Evolutionary conservation across 805 yeast species (phyloP).

Genomic region (Wickerhamomyces chaumierensis): DNA sequence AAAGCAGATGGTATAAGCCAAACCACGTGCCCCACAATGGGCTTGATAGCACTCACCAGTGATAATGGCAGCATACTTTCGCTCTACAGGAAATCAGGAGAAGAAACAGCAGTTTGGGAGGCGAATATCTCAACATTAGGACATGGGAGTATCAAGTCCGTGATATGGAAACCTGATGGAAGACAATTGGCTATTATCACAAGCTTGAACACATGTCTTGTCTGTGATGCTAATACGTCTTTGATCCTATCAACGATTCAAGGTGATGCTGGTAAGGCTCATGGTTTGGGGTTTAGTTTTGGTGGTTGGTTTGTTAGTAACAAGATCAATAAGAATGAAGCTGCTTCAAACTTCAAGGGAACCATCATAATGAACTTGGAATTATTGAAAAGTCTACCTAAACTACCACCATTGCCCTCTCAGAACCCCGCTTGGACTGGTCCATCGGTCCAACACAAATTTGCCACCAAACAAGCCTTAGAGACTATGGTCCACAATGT

Average conservation of each 20-base stretch:
- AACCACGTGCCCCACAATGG: slow-evolving; percentile 41
- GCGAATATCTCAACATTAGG: slow-evolving; percentile 20
- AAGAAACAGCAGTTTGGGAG: slow-evolving; percentile 32
- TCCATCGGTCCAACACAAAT: too few species aligned
- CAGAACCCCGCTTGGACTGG: slow-evolving; percentile 1
- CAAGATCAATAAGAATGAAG: too few species aligned
- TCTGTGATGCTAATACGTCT: slow-evolving; percentile 38
- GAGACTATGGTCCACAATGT: slow-evolving; percentile 18
- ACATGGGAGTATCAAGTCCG: slow-evolving; percentile 3
- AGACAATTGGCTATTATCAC: slow-evolving; percentile 34
- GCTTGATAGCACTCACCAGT: slow-evolving; percentile 35
- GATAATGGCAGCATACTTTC: slow-evolving; percentile 34
- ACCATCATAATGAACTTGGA: slow-evolving; percentile 22
- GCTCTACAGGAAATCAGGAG: slow-evolving; percentile 44
- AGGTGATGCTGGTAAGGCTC: neutral
- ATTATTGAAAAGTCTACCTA: slow-evolving; percentile 25
- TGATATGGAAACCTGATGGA: slow-evolving; percentile 29
- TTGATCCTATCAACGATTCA: slow-evolving; percentile 19
- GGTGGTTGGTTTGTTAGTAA: slow-evolving; percentile 9
- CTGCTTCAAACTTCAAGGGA: too few species aligned
- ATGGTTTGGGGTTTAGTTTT: slow-evolving; percentile 3
- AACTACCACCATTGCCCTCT: slow-evolving; percentile 20
- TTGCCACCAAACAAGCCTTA: slow-evolving; percentile 18
- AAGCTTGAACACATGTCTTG: slow-evolving; percentile 27
- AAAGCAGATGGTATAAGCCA: slow-evolving; percentile 8